These are phyloP conservation scores for Verticillium nonalfalfae DNA, from an alignment of 2,329 filamentous ascomycete species.

Conservation along the genomic window DNA sequence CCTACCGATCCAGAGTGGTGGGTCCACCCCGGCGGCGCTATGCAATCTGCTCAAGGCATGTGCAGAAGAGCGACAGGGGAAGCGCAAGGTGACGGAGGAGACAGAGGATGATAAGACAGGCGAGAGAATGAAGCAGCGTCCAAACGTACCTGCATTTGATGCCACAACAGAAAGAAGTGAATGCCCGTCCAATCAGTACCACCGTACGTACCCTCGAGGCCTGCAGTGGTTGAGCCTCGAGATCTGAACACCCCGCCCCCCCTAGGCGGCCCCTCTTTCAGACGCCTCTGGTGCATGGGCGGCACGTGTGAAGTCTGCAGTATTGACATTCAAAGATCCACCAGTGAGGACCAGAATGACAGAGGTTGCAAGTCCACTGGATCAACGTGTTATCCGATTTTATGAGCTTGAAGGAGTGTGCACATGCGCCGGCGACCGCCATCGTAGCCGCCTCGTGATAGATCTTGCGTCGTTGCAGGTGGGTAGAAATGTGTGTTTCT, in stretches of 20 bases:
- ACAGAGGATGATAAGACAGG: not conserved
- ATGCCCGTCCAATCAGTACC: conserved; percentile 4
- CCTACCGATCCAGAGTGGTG: not conserved
- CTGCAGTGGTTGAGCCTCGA: not conserved
- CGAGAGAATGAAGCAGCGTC: too few species aligned
- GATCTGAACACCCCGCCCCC: not conserved
- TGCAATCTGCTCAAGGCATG: not conserved
- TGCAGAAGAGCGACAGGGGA: not conserved
- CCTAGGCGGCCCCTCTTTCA: conserved; percentile 12
- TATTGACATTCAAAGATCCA: conserved; percentile 64
- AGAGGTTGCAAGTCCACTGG: conserved; percentile 60
- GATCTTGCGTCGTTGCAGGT: not conserved
- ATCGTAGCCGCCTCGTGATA: conserved; percentile 25
- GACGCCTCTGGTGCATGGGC: conserved; percentile 41
- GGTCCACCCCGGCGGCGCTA: not conserved
- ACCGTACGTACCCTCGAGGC: conserved; percentile 1
- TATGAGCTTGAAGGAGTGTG: conserved; percentile 58
- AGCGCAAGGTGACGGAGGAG: not conserved
- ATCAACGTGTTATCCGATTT: conserved; percentile 61
- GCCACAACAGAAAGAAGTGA: not conserved
- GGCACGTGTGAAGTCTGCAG: conserved; percentile 60
- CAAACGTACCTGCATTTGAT: conserved; percentile 3
- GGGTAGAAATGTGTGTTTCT: not conserved
- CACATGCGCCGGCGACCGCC: conserved; percentile 51
- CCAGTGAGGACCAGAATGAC: conserved; percentile 59